A percentile compares a stretch with the other conserved stretches of the same genome.
Conservation (phyloP, 768 basidiomycete species). For the Tulasnella sp. region DNA sequence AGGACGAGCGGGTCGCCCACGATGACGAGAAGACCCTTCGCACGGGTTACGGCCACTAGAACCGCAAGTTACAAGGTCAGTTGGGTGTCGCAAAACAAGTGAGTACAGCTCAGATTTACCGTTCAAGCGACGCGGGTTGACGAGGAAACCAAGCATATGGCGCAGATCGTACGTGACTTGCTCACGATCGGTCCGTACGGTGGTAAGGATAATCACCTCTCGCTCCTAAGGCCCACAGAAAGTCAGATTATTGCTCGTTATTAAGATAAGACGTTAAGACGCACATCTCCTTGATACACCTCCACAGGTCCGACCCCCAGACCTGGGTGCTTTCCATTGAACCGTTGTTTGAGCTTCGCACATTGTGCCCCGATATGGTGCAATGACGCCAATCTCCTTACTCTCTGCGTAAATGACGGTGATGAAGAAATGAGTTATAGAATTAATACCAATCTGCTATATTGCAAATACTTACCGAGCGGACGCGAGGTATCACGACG, state of each 20-base stretch:
- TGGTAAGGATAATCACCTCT: constrained; percentile 3
- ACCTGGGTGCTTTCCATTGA: constrained; percentile 21
- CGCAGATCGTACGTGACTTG: neutral
- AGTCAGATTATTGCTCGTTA: neutral
- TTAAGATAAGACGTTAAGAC: neutral
- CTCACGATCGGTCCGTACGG: neutral
- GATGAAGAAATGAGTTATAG: too few species aligned
- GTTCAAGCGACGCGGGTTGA: constrained; percentile 11
- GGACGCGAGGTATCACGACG: constrained; percentile 25
- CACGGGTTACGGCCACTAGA: constrained; percentile 13
- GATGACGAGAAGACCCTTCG: constrained; percentile 13
- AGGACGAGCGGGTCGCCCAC: constrained; percentile 9
- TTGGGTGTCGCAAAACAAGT: too few species aligned
- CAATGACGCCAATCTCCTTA: constrained; percentile 44
- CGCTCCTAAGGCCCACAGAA: neutral
- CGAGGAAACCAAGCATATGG: constrained; percentile 4
- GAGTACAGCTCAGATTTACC: neutral
- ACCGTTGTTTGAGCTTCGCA: constrained; percentile 35
- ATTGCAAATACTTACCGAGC: constrained; percentile 12
- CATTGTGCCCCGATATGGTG: constrained; percentile 55
- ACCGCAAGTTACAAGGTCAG: too few species aligned
- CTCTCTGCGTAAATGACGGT: neutral
- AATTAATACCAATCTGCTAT: neutral
- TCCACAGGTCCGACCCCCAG: constrained; percentile 16
- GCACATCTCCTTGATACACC: constrained; percentile 17